Evolutionary conservation across 495 filamentous ascomycete species (phyloP).

Genomic region (Xylaria acuta): DNA sequence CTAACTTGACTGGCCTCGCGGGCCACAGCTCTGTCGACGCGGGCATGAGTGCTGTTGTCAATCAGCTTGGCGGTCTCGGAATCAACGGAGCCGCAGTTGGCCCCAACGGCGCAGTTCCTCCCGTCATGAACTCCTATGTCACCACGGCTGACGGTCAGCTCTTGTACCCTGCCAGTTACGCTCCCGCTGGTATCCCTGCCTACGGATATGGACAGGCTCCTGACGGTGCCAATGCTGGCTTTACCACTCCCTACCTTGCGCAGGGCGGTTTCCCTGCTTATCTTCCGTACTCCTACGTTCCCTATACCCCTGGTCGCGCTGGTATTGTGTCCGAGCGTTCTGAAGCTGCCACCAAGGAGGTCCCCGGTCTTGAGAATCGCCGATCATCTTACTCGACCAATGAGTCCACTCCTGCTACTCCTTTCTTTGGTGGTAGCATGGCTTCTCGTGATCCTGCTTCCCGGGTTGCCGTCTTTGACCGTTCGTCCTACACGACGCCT

Average conservation of each 20-base stretch:
- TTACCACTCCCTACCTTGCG: slow-evolving; percentile 33
- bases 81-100: slow-evolving; percentile 33
- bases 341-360: slow-evolving; percentile 52
- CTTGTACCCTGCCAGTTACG: slow-evolving; percentile 40
- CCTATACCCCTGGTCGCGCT: slow-evolving; percentile 57
- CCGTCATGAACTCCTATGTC: slow-evolving; percentile 38
- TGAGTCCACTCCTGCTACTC: slow-evolving; percentile 69
- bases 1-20: slow-evolving; percentile 26
- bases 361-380: slow-evolving; percentile 65
- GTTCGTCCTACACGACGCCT: slow-evolving; percentile 66
- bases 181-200: slow-evolving; percentile 33
- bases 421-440: slow-evolving; percentile 61
- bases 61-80: slow-evolving; percentile 37
- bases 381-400: slow-evolving; percentile 73
- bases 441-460: slow-evolving; percentile 57
- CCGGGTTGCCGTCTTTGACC: slow-evolving; percentile 63
- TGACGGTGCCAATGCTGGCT: slow-evolving; percentile 33
- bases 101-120: slow-evolving; percentile 16
- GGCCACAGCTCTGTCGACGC: slow-evolving; percentile 29
- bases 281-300: slow-evolving; percentile 46
- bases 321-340: slow-evolving; percentile 45
- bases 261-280: slow-evolving; percentile 34
- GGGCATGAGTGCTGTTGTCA: slow-evolving; percentile 41
- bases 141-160: slow-evolving; percentile 46
- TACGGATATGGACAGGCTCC: slow-evolving; percentile 36